Percentiles rank a stretch among this genome's conserved stretches.
Conservation (phyloP, 208 protist genomes). For the Trypanosoma boissoni region DNA sequence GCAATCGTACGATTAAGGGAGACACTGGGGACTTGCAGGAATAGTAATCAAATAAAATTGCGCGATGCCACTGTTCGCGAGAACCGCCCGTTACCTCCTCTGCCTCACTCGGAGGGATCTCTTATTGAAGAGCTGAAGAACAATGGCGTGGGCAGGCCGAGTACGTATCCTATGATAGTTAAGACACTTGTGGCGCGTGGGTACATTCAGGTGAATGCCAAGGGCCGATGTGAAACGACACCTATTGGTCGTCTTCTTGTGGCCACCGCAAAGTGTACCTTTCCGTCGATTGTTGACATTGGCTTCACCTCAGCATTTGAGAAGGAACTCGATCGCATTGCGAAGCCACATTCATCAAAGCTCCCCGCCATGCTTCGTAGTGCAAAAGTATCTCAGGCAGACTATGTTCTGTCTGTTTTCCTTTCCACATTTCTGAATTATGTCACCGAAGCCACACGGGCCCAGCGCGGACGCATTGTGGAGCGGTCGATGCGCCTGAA, state of each 20-base stretch:
- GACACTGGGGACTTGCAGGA: slow-evolving; percentile 12
- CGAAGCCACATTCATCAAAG: slow-evolving; percentile 48
- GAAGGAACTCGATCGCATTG: slow-evolving; percentile 85
- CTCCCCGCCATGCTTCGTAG: slow-evolving; percentile 5
- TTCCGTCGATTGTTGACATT: slow-evolving; percentile 90
- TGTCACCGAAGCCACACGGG: slow-evolving; percentile 75
- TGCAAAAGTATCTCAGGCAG: slow-evolving; percentile 47
- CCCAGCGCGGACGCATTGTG: slow-evolving; percentile 60
- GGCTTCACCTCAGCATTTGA: slow-evolving; percentile 87
- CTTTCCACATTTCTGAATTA: slow-evolving; percentile 83
- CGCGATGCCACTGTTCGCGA: slow-evolving; percentile 43
- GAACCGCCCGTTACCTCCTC: slow-evolving; percentile 54
- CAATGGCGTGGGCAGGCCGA: slow-evolving; percentile 84
- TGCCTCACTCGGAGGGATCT: slow-evolving; percentile 77
- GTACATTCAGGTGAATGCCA: slow-evolving; percentile 76
- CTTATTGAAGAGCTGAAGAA: slow-evolving; percentile 88
- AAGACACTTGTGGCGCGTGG: slow-evolving; percentile 82
- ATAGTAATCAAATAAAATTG: slow-evolving; percentile 26
- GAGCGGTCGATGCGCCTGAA: slow-evolving; percentile 63
- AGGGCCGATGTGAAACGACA: slow-evolving; percentile 82
- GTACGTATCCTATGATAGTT: slow-evolving; percentile 90
- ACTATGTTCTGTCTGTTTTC: slow-evolving; percentile 85
- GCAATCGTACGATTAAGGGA: slow-evolving; percentile 50
- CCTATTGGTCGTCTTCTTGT: slow-evolving; percentile 72
- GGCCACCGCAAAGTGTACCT: slow-evolving; percentile 61